Percentiles rank a stretch among this genome's conserved stretches.
Conservation (phyloP, 176 grass and related monocot genomes). For the Alopecurus myosuroides region DNA sequence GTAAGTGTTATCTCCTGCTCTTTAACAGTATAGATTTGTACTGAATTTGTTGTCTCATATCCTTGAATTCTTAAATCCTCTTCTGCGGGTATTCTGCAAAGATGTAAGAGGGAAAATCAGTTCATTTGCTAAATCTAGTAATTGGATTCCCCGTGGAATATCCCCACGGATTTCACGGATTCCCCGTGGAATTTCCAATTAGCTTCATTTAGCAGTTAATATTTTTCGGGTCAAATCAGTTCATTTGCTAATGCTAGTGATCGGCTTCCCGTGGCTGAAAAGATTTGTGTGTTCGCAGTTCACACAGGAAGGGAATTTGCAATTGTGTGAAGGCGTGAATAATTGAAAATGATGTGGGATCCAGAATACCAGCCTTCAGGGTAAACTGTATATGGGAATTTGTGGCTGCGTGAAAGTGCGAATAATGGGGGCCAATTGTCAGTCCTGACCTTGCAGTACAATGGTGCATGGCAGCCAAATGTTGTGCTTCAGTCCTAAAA, state of each 20-base stretch:
- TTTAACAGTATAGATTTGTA: neutral
- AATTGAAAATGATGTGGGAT: too few species aligned
- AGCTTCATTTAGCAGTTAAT: too few species aligned
- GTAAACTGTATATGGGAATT: neutral
- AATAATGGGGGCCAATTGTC: neutral
- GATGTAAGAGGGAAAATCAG: neutral
- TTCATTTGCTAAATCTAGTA: neutral
- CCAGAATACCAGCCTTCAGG: neutral
- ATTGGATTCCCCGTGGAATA: too few species aligned
- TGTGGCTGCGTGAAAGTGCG: neutral
- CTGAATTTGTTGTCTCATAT: neutral
- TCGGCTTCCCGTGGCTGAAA: too few species aligned
- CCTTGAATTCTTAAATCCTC: neutral
- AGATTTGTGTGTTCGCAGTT: too few species aligned
- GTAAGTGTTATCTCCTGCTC: neutral
- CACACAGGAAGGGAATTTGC: too few species aligned
- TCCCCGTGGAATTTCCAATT: neutral
- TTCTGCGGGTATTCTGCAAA: slow-evolving; percentile 8
- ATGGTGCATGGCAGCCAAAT: neutral
- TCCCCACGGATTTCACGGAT: neutral
- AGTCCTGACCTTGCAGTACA: neutral
- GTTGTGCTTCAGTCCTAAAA: neutral
- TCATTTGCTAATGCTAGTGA: too few species aligned
- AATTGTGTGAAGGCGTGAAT: too few species aligned
- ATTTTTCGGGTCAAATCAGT: too few species aligned